These are phyloP conservation scores for Datura wrightii DNA, from an alignment of 257 asterid genomes.

Conservation along the genomic window DNA sequence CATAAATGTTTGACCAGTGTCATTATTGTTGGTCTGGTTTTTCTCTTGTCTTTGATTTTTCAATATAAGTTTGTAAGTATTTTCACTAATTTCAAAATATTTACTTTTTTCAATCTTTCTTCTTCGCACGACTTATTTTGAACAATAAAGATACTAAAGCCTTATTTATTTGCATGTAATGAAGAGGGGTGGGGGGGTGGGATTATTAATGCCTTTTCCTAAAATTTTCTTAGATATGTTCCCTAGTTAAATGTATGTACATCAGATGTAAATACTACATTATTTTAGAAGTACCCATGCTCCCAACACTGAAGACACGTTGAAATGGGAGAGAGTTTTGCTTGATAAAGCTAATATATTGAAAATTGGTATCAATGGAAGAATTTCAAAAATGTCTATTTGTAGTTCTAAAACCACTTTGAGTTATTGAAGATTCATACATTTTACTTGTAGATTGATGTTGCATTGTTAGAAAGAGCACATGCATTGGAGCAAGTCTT, in stretches of 20 bases:
- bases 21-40: too few relatives aligned
- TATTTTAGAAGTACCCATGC: not conserved
- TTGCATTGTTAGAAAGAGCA: slow-evolving; percentile 76
- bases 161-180: too few relatives aligned
- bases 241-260: not conserved
- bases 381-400: not conserved
- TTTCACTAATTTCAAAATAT: too few relatives aligned
- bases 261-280: not conserved
- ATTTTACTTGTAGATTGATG: slow-evolving; percentile 66
- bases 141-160: too few relatives aligned
- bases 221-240: not conserved
- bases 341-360: not conserved
- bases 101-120: too few relatives aligned
- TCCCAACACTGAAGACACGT: not conserved
- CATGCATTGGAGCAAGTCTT: slow-evolving; percentile 67
- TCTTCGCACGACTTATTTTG: too few relatives aligned
- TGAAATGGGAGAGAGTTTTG: not conserved
- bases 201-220: too few relatives aligned
- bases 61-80: too few relatives aligned
- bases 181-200: too few relatives aligned
- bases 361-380: not conserved
- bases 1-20: too few relatives aligned
- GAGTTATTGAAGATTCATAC: not conserved
- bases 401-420: not conserved
- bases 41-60: too few relatives aligned